These are phyloP conservation scores for Pascua sp. DNA, from an alignment of 1,284 basidiomycete species.

Conservation along the genomic window DNA sequence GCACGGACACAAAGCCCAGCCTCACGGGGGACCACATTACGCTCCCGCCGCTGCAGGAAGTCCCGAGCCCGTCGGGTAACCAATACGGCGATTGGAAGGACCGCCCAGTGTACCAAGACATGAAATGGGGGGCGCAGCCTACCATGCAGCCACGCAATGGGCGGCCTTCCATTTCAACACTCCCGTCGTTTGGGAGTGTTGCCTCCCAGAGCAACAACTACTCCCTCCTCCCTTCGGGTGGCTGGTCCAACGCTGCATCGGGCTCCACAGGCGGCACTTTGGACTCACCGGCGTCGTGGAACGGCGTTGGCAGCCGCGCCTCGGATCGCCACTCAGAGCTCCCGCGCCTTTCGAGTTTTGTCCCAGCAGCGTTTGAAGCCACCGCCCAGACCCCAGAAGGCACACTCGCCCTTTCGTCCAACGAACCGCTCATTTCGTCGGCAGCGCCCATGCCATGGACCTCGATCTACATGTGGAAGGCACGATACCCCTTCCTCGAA, in stretches of 20 bases:
- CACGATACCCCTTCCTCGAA: slow-evolving; percentile 17
- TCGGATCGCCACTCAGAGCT: slow-evolving; percentile 1
- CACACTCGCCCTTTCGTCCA: slow-evolving; percentile 3
- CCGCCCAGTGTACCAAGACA: slow-evolving; percentile 5
- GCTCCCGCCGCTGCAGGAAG: slow-evolving; percentile 14
- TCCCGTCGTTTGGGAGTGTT: slow-evolving; percentile 12
- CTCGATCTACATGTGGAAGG: slow-evolving; percentile 4
- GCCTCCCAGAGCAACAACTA: slow-evolving; percentile 6
- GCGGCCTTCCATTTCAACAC: slow-evolving; percentile 1
- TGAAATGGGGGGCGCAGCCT: slow-evolving; percentile 6
- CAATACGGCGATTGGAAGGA: slow-evolving; percentile 14
- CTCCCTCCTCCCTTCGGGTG: background rate
- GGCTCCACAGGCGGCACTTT: too few species aligned
- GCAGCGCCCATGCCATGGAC: slow-evolving; percentile 4
- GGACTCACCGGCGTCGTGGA: background rate
- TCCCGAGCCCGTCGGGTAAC: background rate
- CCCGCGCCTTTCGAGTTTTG: slow-evolving; percentile 6
- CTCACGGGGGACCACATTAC: background rate
- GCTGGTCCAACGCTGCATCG: background rate
- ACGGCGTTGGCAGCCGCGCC: background rate
- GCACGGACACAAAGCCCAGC: slow-evolving; percentile 1
- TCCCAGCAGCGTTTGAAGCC: slow-evolving; percentile 8
- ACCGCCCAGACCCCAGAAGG: slow-evolving; percentile 1
- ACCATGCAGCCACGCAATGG: slow-evolving; percentile 1
- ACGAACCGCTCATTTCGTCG: background rate